A percentile compares a stretch with the other conserved stretches of the same genome.
Conservation (phyloP, 2,329 filamentous ascomycete genomes). For the Alternaria dauci region DNA sequence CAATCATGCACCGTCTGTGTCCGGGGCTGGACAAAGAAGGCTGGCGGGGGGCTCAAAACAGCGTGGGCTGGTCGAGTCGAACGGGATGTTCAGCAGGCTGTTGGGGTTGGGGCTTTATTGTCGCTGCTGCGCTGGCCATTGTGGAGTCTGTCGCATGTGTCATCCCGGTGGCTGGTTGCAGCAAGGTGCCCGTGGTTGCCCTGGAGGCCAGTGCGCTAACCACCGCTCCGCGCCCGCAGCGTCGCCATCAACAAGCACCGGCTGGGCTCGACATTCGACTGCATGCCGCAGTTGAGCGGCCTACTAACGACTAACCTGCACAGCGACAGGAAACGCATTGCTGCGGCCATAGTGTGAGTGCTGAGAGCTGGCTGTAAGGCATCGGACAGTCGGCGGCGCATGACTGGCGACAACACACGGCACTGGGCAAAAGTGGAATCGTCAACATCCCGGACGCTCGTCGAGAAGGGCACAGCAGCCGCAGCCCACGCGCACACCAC, state of each 20-base stretch:
- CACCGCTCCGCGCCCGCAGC: slow-evolving; percentile 19
- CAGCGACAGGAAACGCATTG: slow-evolving; percentile 38
- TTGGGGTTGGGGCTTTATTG: slow-evolving; percentile 2
- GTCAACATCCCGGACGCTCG: slow-evolving; percentile 22
- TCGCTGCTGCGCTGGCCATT: slow-evolving; percentile 14
- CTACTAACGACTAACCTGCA: slow-evolving; percentile 46
- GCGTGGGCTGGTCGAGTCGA: not conserved
- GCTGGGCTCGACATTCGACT: slow-evolving; percentile 30
- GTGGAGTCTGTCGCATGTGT: slow-evolving; percentile 15
- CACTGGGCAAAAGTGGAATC: slow-evolving; percentile 25
- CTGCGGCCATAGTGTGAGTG: slow-evolving; percentile 15
- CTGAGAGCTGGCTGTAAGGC: slow-evolving; percentile 26
- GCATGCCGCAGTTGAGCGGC: slow-evolving; percentile 31
- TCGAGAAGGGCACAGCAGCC: slow-evolving; percentile 15
- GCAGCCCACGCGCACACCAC: slow-evolving; percentile 23
- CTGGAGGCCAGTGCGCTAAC: slow-evolving; percentile 23
- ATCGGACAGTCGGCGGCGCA: slow-evolving; percentile 35
- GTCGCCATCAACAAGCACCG: slow-evolving; percentile 34
- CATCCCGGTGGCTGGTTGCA: slow-evolving; percentile 15
- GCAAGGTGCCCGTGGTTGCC: slow-evolving; percentile 19
- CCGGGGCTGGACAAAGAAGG: not conserved
- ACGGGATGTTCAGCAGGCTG: not conserved
- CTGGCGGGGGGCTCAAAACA: not conserved
- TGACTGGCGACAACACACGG: slow-evolving; percentile 35
- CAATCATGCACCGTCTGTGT: not conserved